Percentiles rank a stretch among this genome's conserved stretches.
phyloP scores from a whole-genome alignment of 495 filamentous ascomycete genomes.

The Aspergillus mulundensis region DNA sequence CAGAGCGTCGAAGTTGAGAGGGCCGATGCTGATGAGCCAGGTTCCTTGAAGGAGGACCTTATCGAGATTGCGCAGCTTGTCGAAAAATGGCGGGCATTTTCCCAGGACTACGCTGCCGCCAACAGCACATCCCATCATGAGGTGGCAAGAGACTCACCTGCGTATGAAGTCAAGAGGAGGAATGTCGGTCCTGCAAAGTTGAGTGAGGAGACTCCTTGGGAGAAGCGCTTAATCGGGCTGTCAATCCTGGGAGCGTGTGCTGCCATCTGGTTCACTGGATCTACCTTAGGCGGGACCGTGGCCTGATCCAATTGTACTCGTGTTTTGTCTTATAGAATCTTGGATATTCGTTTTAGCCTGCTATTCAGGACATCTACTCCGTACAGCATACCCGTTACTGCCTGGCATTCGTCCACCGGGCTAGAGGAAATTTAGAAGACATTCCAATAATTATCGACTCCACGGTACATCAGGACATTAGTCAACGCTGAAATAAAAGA shows the following conservation, averaged over 20 bases:
- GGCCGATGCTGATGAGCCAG: constrained; percentile 47
- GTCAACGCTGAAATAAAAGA: neutral
- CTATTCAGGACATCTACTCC: neutral
- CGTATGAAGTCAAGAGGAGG: constrained; percentile 26
- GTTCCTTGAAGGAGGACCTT: constrained; percentile 69
- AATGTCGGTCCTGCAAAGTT: constrained; percentile 57
- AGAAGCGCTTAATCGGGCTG: constrained; percentile 63
- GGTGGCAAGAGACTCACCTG: constrained; percentile 12
- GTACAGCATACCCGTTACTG: neutral
- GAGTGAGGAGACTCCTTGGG: constrained; percentile 62
- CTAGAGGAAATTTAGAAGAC: neutral
- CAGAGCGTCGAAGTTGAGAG: constrained; percentile 90
- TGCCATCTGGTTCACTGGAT: constrained; percentile 63
- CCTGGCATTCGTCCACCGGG: neutral
- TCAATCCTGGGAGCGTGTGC: constrained; percentile 63
- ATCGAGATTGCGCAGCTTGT: constrained; percentile 59
- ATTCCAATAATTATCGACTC: neutral
- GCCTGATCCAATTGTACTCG: constrained; percentile 13
- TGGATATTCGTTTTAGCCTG: neutral
- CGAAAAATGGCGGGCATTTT: constrained; percentile 40
- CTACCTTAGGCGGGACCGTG: constrained; percentile 34
- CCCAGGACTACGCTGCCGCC: constrained; percentile 31
- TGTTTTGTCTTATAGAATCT: neutral
- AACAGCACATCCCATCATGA: constrained; percentile 35
- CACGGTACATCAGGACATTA: neutral